Evolutionary conservation across 768 basidiomycete species (phyloP).

Genomic region (Phaeotremella fagi): DNA sequence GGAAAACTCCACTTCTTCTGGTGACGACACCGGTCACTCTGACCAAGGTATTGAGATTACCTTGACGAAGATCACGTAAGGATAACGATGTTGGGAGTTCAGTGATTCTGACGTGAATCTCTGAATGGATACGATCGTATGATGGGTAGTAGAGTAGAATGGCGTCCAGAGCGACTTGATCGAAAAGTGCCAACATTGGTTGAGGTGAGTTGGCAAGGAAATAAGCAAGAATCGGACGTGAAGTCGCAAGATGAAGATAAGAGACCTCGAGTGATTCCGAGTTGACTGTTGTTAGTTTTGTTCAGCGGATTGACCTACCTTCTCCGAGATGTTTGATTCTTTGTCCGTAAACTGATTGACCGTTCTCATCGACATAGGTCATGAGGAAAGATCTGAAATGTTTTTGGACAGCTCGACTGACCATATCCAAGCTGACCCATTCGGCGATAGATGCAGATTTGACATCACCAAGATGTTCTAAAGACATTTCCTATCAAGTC

Average conservation of each 20-base stretch:
- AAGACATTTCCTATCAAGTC: constrained; percentile 69
- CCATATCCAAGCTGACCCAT: constrained; percentile 92
- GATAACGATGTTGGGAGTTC: constrained; percentile 86
- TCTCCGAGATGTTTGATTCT: constrained; percentile 90
- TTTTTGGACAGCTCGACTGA: constrained; percentile 79
- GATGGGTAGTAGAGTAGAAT: constrained; percentile 93
- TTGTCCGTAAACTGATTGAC: constrained; percentile 88
- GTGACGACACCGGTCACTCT: constrained; percentile 95
- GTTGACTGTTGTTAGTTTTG: constrained; percentile 75
- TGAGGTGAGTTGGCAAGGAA: constrained; percentile 93
- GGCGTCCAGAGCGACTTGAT: constrained; percentile 87
- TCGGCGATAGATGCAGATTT: constrained; percentile 95
- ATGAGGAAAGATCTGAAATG: constrained; percentile 94
- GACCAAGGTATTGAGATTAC: constrained; percentile 89
- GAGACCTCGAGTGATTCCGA: constrained; percentile 96
- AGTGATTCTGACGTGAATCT: constrained; percentile 94
- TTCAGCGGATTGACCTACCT: constrained; percentile 56
- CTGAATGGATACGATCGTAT: constrained; percentile 94
- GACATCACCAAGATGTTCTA: constrained; percentile 95
- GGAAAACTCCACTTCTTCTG: constrained; percentile 89
- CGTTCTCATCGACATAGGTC: constrained; percentile 90
- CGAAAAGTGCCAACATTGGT: constrained; percentile 89
- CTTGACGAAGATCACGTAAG: constrained; percentile 85
- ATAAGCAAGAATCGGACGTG: constrained; percentile 93
- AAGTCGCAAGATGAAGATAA: constrained; percentile 84